A percentile compares a stretch with the other conserved stretches of the same genome.
Evolutionary conservation across 2,329 filamentous ascomycete genomes (phyloP).

Genomic region (Talaromyces pinophilus): DNA sequence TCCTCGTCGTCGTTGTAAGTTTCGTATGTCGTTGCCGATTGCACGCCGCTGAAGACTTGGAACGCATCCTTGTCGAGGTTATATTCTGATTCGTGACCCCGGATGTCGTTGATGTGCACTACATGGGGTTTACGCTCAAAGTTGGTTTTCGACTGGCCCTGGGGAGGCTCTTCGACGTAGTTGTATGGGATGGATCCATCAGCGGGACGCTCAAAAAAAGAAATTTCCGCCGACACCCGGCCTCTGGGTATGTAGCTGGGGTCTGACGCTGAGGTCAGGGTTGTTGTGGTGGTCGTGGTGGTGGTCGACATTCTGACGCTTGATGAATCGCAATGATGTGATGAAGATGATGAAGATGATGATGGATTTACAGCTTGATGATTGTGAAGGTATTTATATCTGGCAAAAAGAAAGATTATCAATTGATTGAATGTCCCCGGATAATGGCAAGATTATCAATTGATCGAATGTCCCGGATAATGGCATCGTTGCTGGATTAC

Average conservation of each 20-base stretch:
- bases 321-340: background rate
- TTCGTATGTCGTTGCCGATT: conserved; percentile 56
- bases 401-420: background rate
- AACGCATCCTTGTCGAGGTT: conserved; percentile 75
- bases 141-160: conserved; percentile 66
- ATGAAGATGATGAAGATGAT: background rate
- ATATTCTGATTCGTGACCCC: conserved; percentile 67
- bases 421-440: background rate
- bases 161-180: conserved; percentile 65
- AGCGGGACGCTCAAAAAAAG: conserved; percentile 64
- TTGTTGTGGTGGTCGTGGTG: conserved; percentile 17
- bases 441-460: background rate
- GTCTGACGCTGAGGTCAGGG: conserved; percentile 31
- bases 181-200: conserved; percentile 65
- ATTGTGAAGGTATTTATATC: conserved; percentile 1
- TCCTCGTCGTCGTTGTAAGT: conserved; percentile 67
- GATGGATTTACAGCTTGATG: background rate
- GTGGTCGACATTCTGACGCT: conserved; percentile 5
- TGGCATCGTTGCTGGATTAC: background rate
- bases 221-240: conserved; percentile 61
- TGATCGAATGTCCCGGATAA: background rate
- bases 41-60: conserved; percentile 60
- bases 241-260: conserved; percentile 56
- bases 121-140: conserved; percentile 54
- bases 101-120: conserved; percentile 70